Evolutionary conservation across 1,139 yeast genomes (phyloP), one percentile per base, ranked within the genome.

Genomic region (Meyerozyma elateridarum): DNA sequence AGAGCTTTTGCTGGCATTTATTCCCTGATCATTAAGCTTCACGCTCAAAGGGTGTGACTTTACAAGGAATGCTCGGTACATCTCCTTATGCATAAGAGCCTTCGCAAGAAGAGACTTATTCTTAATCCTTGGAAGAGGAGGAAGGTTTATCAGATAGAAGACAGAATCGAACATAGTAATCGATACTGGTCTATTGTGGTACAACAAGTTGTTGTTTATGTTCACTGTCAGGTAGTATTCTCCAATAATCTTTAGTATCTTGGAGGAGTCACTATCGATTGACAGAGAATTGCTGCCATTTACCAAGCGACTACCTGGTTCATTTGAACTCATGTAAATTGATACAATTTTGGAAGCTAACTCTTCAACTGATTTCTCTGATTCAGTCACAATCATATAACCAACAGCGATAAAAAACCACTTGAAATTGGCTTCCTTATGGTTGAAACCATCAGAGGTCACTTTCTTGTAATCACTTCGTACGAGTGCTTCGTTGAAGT

Each of bases 1-100:
- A n/a, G 53, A 48, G 4, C 45, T 47, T 21, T 42, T 37, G 19
- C 50, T 48, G 12, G 52, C 35, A n/a, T 44, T 49, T 25, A 47
- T 45, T 1, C 43, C 46, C 15, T 37, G 20, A 5, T 27, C 34
- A 2, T 31, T 21, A 41, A 66, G 48, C n/a, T 37, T 36, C n/a
- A 39, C 32, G 8, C 59, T 56, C 32, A 66, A 56, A 1, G 44
- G 39, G 39, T 66, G 72, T 7, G 45, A 42, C 9, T 61, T 53
- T 14, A 49, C 46, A 9, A 59, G 40, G 19, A 65, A 48, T 3
- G 62, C 63, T 15, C 66, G 44, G 34, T 59, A 60, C 12, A 63
- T 49, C 38, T 66, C 73, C 39, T 63, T 61, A 38, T 66, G 73
- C 49, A 66, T 53, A 33, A 66, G 55, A 0, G 67, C 58, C 40